Evolutionary conservation across 2,329 filamentous ascomycete species (phyloP).

Genomic region (Cryphonectria naterciae): DNA sequence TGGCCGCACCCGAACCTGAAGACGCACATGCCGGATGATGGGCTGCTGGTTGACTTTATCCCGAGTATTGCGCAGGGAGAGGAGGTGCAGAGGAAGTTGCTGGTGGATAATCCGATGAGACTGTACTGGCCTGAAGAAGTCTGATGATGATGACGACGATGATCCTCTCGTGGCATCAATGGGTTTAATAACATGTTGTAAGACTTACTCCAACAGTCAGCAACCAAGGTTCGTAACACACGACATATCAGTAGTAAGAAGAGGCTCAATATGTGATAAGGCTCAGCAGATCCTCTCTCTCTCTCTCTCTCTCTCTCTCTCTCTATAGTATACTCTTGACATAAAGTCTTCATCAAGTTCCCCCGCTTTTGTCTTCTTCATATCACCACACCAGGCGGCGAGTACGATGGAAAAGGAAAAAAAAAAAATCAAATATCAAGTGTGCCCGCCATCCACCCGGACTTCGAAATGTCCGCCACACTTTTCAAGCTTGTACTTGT

Average conservation of each 20-base stretch:
- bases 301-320: not conserved
- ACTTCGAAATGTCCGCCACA: constrained; percentile 8
- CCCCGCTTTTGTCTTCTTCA: not conserved
- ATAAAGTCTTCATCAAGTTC: not conserved
- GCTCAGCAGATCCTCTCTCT: not conserved
- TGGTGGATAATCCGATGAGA: not conserved
- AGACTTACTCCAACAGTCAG: not conserved
- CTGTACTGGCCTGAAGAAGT: not conserved
- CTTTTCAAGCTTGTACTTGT: not conserved
- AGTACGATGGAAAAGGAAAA: not conserved
- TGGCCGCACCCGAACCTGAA: constrained; percentile 8
- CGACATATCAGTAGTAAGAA: not conserved
- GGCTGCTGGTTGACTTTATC: not conserved
- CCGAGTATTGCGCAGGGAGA: not conserved
- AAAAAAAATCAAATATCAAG: too few relatives aligned
- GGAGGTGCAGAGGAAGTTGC: not conserved
- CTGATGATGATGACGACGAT: not conserved
- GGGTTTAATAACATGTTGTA: not conserved
- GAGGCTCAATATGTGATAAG: not conserved
- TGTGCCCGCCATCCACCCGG: constrained; percentile 6
- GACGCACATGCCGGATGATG: constrained; percentile 1
- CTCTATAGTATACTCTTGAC: not conserved
- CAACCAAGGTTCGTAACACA: not conserved
- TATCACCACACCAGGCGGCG: not conserved
- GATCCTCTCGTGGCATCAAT: not conserved